A percentile compares a stretch with the other conserved stretches of the same genome.
Conservation (phyloP, 1,284 basidiomycete genomes). For the Hemileia vastatrix region DNA sequence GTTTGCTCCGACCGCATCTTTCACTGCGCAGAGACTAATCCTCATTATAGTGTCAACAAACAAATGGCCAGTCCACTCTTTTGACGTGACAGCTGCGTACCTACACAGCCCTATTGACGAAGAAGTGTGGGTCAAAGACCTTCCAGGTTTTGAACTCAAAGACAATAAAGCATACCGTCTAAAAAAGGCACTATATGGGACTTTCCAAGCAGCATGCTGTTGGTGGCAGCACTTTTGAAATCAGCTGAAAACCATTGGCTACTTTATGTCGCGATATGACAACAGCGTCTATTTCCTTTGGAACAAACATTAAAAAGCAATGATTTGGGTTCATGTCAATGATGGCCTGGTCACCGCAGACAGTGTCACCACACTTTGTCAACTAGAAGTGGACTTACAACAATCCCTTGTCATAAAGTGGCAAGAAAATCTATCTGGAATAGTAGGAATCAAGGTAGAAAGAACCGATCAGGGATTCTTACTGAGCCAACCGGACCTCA, state of each 20-base stretch:
- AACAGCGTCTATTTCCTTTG: not conserved
- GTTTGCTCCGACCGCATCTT: not conserved
- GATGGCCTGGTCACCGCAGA: not conserved
- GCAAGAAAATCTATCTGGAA: not conserved
- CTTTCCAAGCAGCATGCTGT: not conserved
- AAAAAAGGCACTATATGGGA: conserved; percentile 7
- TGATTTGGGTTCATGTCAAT: conserved; percentile 2
- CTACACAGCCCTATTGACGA: not conserved
- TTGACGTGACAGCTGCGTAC: conserved; percentile 4
- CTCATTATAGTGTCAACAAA: not conserved
- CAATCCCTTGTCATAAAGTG: not conserved
- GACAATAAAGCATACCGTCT: too few species aligned
- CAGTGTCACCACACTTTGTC: not conserved
- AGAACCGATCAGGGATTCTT: not conserved
- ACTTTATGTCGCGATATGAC: conserved; percentile 1
- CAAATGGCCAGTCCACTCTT: conserved; percentile 1
- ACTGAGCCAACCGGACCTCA: not conserved
- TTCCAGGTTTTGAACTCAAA: not conserved
- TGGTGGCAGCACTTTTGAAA: conserved; percentile 15
- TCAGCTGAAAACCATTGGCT: not conserved
- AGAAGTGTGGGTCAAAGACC: not conserved
- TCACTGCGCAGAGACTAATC: not conserved
- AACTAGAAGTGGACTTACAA: not conserved
- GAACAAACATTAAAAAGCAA: not conserved
- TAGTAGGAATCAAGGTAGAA: not conserved